These are phyloP conservation scores for Aspergillus intermedius DNA, from an alignment of 2,329 filamentous ascomycete genomes.

Conservation along the genomic window DNA sequence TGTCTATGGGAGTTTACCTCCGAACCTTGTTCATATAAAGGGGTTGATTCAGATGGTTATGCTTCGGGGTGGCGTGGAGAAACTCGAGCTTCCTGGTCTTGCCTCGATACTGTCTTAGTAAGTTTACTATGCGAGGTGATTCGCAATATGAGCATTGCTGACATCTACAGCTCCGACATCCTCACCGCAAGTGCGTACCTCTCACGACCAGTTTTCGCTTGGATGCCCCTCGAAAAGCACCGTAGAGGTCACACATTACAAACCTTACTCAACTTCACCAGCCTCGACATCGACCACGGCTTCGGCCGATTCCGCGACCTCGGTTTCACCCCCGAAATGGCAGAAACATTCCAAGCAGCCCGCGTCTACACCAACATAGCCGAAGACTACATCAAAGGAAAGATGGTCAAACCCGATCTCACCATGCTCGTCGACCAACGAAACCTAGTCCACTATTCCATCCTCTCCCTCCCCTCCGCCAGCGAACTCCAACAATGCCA, in stretches of 20 bases:
- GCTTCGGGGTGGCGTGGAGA: conserved; percentile 30
- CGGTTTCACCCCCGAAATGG: conserved; percentile 22
- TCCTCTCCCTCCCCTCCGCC: conserved; percentile 26
- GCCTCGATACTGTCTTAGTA: conserved; percentile 35
- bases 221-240: conserved; percentile 17
- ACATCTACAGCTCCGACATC: conserved; percentile 20
- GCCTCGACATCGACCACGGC: conserved; percentile 18
- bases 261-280: conserved; percentile 20
- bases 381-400: conserved; percentile 14
- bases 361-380: conserved; percentile 25
- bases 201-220: conserved; percentile 19
- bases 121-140: conserved; percentile 2
- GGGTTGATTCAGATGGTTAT: conserved; percentile 31
- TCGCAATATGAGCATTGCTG: neutral
- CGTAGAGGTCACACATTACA: conserved; percentile 15
- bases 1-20: conserved; percentile 28
- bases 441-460: conserved; percentile 33
- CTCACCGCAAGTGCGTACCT: conserved; percentile 20
- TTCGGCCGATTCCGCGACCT: conserved; percentile 18
- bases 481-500: conserved; percentile 13
- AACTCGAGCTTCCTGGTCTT: conserved; percentile 31
- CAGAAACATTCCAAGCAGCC: conserved; percentile 26
- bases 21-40: conserved; percentile 30
- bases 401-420: conserved; percentile 11
- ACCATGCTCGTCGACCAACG: conserved; percentile 30